Percentiles rank a stretch among this genome's conserved stretches.
These are phyloP conservation scores for Cytospora paraplurivora DNA, from an alignment of 2,329 filamentous ascomycete species.

Conservation along the genomic window DNA sequence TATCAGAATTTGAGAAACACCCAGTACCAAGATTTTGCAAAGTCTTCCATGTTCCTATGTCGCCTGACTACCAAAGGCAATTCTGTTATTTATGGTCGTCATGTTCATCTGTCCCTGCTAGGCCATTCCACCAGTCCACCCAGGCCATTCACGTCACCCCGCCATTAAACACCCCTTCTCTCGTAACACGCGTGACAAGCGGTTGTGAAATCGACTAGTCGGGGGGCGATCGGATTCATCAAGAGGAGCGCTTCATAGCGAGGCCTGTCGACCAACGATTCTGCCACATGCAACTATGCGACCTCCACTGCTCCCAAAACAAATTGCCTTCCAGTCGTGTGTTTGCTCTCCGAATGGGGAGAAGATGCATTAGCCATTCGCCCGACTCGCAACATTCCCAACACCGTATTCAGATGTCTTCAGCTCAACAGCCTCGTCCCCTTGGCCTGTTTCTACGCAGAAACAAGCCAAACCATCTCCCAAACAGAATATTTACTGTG, in stretches of 20 bases:
- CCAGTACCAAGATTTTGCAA: neutral
- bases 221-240: neutral
- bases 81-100: conserved; percentile 7
- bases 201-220: neutral
- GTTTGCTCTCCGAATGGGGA: neutral
- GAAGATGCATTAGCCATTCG: neutral
- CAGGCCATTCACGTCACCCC: neutral
- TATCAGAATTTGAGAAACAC: neutral
- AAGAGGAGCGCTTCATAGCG: neutral
- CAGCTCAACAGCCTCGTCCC: conserved; percentile 6
- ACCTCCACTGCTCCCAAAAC: neutral
- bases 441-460: neutral
- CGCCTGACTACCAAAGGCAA: conserved; percentile 12
- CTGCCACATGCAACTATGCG: neutral
- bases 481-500: conserved; percentile 41
- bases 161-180: neutral
- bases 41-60: conserved; percentile 15
- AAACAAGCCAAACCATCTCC: neutral
- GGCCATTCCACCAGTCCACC: neutral
- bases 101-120: neutral
- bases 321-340: neutral
- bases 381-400: conserved; percentile 13
- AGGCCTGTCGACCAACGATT: neutral
- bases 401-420: conserved; percentile 9
- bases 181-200: neutral